Percentiles rank a stretch among this genome's conserved stretches.
Evolutionary conservation across 2,329 filamentous ascomycete genomes (phyloP).

Genomic region (Cercospora zeae-maydis): DNA sequence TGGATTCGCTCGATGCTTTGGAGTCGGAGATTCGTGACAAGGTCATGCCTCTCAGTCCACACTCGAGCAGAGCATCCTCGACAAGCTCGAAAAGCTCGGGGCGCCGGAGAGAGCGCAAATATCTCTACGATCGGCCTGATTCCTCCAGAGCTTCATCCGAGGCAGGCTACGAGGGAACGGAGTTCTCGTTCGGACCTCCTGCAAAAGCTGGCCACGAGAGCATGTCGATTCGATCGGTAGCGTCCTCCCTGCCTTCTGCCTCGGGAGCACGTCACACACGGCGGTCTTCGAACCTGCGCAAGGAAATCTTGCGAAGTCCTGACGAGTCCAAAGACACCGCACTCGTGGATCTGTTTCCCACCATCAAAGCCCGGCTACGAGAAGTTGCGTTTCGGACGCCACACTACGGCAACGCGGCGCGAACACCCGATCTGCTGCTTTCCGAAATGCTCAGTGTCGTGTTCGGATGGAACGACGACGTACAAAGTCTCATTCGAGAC

Average conservation of each 20-base stretch:
- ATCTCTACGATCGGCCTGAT: slow-evolving; percentile 47
- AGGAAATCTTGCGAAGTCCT: slow-evolving; percentile 76
- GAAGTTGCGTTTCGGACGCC: slow-evolving; percentile 78
- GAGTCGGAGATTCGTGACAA: slow-evolving; percentile 53
- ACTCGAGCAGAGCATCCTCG: slow-evolving; percentile 63
- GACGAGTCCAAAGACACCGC: slow-evolving; percentile 58
- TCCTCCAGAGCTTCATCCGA: slow-evolving; percentile 37
- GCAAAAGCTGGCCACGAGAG: slow-evolving; percentile 36
- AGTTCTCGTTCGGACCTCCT: slow-evolving; percentile 39
- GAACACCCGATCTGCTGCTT: slow-evolving; percentile 68
- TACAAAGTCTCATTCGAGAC: slow-evolving; percentile 75
- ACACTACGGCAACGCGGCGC: slow-evolving; percentile 45
- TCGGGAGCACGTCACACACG: slow-evolving; percentile 25
- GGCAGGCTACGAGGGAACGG: slow-evolving; percentile 36
- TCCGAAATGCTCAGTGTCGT: slow-evolving; percentile 89
- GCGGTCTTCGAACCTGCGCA: slow-evolving; percentile 67
- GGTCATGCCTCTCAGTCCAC: slow-evolving; percentile 64
- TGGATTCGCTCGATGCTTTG: slow-evolving; percentile 59
- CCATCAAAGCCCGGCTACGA: slow-evolving; percentile 72
- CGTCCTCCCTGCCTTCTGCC: slow-evolving; percentile 41
- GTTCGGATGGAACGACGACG: slow-evolving; percentile 89
- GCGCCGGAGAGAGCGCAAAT: slow-evolving; percentile 38
- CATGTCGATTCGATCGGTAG: slow-evolving; percentile 45
- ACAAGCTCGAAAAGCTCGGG: slow-evolving; percentile 55
- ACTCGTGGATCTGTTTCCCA: slow-evolving; percentile 79